Base-by-base conservation (phyloP, 495 filamentous ascomycete species). In the Aspergillus coremiiformis region DNA sequence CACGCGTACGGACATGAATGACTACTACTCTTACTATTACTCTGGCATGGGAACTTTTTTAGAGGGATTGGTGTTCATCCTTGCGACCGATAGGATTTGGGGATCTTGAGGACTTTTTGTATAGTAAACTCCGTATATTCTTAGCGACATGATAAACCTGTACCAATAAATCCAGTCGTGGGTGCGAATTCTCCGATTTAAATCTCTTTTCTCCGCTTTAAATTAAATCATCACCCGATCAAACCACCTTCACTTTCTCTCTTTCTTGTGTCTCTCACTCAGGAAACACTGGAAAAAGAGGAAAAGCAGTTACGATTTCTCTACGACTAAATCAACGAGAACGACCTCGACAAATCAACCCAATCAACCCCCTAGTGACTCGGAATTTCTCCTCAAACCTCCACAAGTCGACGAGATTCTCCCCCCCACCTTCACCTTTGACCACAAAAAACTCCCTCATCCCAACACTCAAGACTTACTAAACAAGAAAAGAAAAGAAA, bases 1-100 rank as follows among this genome's bases (percentile, higher is more conserved):
- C 67, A 24, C 68, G 72, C 21, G 73, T 76, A 22, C 69, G 73
- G 19, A 65, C 64, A 23, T 74, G 61, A 73, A 45, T 50, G 37
- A 33, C 32, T 23, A 47, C 15, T 47, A 44, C n/a, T n/a, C n/a
- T n/a, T n/a, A n/a, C n/a, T n/a, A n/a, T n/a, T n/a, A n/a, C n/a
- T n/a, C n/a, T n/a, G n/a, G n/a, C 35, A 44, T 44, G 23, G 45
- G 15, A 20, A 39, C 45, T 47, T 19, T n/a, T 15, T 44, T 55
- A 29, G 48, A 51, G 46, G 37, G 37, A 41, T 41, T 21, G 37
- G 37, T 41, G 37, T 41, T 41, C 3, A n/a, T 39, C 26, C 41
- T 12, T 50, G 26, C 33, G 33, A 35, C n/a, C 9, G n/a, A 46
- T 52, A 53, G 30, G 29, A 27, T 33, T 24, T 39, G 47, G 39